Base-by-base conservation (phyloP, 495 filamentous ascomycete species). In the Penicillium waksmanii region DNA sequence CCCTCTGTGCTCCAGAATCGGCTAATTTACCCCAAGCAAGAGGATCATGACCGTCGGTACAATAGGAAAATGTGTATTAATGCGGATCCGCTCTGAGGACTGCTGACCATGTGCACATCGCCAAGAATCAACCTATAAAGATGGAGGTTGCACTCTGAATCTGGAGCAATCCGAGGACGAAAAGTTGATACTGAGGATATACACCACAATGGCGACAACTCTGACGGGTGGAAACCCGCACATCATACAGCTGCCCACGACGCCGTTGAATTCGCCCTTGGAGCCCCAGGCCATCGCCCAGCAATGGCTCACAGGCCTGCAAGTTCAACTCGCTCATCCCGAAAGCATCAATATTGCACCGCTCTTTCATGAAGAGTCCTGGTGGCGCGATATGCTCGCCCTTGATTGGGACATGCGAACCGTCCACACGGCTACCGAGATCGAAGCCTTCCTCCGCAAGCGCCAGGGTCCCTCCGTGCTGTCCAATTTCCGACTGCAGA, bases 381-480 rank as follows among this genome's bases (percentile, higher is more conserved):
- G 84, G 73, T 88, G 86, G 85, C 78, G 85, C 6, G 86, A 89
- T 54, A 84, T 86, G 62, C 75, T 87, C 2, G 82, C 75, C 9
- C 56, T 88, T 10, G 80, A 83, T 27, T 89, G 84, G 85, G 78
- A 85, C 48, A 67, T 86, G 51, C 81, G 76, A 35, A 85, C 86
- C 1, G 57, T 82, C 27, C 81, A 85, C 47, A 78, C 77, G 13
- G 68, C 68, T 8, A 53, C 67, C 3, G 75, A 75, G n/a, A 87
- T 89, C 21, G 42, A 63, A 21, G 51, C 67, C 7, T 82, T 85
- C 58, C 68, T 88, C 2, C 55, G 80, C 23, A 49, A 67, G 9
- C 64, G 74, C 18, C 71, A 77, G 67, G 33, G 69, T 69, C 52
- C 62, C 64, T 40, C 66, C 73, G 54, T 69, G 51, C 34, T 77